Evolutionary conservation across 257 asterid species (phyloP).

Genomic region (Apocynum venetum): DNA sequence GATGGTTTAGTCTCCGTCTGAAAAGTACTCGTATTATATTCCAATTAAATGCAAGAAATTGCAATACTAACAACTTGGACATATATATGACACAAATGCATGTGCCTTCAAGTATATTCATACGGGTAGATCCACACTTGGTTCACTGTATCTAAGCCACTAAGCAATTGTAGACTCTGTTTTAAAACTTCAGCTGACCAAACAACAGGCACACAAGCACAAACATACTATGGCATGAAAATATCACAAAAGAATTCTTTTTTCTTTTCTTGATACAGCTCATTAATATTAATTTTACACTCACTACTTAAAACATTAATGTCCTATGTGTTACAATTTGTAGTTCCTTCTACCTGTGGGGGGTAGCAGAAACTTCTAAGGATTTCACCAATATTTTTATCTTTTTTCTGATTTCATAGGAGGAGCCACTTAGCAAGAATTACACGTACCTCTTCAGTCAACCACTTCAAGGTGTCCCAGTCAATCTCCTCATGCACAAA

Average conservation of each 20-base stretch:
- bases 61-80: not conserved
- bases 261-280: not conserved
- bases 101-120: not conserved
- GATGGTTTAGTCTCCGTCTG: too few relatives aligned
- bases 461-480: conserved; percentile 73
- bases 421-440: conserved; percentile 1
- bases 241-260: not conserved
- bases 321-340: not conserved
- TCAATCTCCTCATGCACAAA: conserved; percentile 77
- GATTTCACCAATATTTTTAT: not conserved
- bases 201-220: not conserved
- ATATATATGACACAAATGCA: not conserved
- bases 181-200: not conserved
- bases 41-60: not conserved
- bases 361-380: not conserved
- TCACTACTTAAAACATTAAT: not conserved
- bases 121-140: not conserved
- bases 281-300: not conserved
- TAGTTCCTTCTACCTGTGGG: not conserved
- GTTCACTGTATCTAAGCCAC: not conserved
- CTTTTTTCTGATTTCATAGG: not conserved
- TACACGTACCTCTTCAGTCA: conserved; percentile 76
- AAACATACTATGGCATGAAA: not conserved
- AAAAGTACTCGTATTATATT: not conserved
- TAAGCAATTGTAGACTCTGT: not conserved